Evolutionary conservation across 805 yeast genomes (phyloP), one percentile per base, ranked within the genome.

Genomic region (Starmerella geochares): DNA sequence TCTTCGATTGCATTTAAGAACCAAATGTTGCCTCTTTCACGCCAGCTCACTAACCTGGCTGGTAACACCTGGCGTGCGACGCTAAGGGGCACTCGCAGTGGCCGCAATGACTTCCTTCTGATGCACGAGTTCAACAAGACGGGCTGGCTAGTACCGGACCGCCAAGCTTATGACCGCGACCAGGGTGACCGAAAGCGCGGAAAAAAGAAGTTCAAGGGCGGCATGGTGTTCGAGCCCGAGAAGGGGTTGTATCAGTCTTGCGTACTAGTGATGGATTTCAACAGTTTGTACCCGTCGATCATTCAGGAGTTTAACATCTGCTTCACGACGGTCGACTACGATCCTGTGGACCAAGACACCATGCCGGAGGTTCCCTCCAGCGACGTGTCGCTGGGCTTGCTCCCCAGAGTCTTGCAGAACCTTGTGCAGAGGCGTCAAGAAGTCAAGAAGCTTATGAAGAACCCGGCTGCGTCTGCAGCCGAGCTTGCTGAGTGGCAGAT

Each of bases 61-160:
- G 98, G 98, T 59, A 92, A 92, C 65, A 90, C 96, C 0, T 92
- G 98, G 98, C 77, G 94, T 1, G 87, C 86, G 55, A 92, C 98
- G 0, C 71, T 92, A 46, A 81, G 86, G 46, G 98, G 98, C 67
- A 86, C 96, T 0, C 76, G 98, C 60, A 94, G 95, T 9, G 96
- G 95, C 59, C 77, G 98, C 69, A 90, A 90, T 67, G 97, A 92
- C 65, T 92, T 71, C 63, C 85, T 92, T 74, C 71, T 92, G 65
- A 69, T 92, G 49, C 98, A 92, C 65, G 97, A 92, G 67, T 92
- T 92, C 66, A 74, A 80, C 9, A 77, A 81, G 60, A 78, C 81
- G 60, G 81, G 81, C 10, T 90, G 73, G 61, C 79, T 92, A 58
- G 85, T 87, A 2, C 98, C 98, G 1, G 97, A 92, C 60, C 68